Evolutionary conservation across 2,329 filamentous ascomycete species (phyloP), one percentile per base, ranked within the genome.

Genomic region (Scedosporium aurantiacum): DNA sequence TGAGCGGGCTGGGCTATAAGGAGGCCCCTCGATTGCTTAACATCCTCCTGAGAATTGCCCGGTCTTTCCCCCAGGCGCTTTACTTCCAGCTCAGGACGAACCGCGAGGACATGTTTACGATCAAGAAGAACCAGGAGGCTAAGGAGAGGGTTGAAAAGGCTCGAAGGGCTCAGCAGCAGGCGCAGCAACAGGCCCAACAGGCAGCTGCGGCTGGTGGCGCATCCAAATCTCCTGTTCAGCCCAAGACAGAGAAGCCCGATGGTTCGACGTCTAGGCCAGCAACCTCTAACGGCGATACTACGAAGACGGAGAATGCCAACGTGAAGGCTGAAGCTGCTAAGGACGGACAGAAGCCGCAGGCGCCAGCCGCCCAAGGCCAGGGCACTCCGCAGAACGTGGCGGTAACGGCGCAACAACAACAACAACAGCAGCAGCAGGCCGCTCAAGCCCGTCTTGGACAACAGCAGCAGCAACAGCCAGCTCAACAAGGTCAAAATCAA

Each of bases 81-180:
- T 99, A 97, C 78, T 97, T 97, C 80, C 87, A 96, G 71, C 82
- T 99, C 28, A 82, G 94, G 63, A 99, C 93, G 1, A 96, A 89
- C 65, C 82, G 93, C 50, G 94, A 99, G 73, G 95, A 99, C 71
- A 92, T 97, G 86, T 79, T 90, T 61, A 82, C 87, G 47, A 95
- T 97, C 72, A 94, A 93, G 81, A 97, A 95, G 76, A 86, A 84
- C 62, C 90, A 94, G 70, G 91, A 88, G 68, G 82, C 81, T 54
- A 91, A 90, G 72, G 86, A 89, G 69, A 83, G 83, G 66, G 76
- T 76, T 61, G 56, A 58, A 37, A 60, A 60, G 43, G 16, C n/a
- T 4, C 21, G 58, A 27, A 28, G 41, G 23, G 50, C 50, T 1
- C 79, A 81, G 56, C 77, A 79, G 67, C 76, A 77, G 23, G 50